Evolutionary conservation across 257 asterid genomes (phyloP), one percentile per base, ranked within the genome.

Genomic region (Rubia yunnanensis): DNA sequence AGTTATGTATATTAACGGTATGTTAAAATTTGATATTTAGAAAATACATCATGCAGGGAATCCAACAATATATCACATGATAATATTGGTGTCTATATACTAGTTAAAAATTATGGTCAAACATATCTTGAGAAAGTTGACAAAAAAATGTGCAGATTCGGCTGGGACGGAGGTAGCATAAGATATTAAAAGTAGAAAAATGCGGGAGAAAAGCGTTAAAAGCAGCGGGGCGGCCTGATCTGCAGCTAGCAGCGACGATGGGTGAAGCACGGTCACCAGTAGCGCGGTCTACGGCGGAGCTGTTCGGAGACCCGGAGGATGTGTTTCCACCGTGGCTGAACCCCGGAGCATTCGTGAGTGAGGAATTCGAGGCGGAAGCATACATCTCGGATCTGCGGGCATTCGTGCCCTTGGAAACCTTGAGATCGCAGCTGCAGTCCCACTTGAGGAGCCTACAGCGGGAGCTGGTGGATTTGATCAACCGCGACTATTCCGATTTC

Each of bases 331-430:
- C 88, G 63, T 94, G 99, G 99, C 86, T 94, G 36, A 89, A 86
- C 73, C 96, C 96, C 0, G 65, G 86, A 26, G 80, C 85, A 34
- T 94, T 94, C 82, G 79, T 86, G 63, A 85, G 79, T 54, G 76
- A 76, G 41, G 86, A 85, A 64, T 92, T 92, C 84, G 99, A 92
- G 72, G 84, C 99, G 39, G 88, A 87, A 68, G 70, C 86, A 13
- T 94, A 94, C 80, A 88, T 94, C 70, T 69, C 89, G 38, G 99
- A 94, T 77, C 95, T 94, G 73, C 97, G 99, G 48, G 90, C 97
- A 9, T 94, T 94, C 73, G 99, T 94, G 26, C 99, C 99, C 7
- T 81, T 94, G 74, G 95, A 94, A 53, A 94, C 97, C 2, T 84
- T 94, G 44, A 89, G 97, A 5, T 75, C 88, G 18, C 96, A 94